Evolutionary conservation across 768 basidiomycete species (phyloP), one percentile per base, ranked within the genome.

Genomic region (Suillus spraguei): DNA sequence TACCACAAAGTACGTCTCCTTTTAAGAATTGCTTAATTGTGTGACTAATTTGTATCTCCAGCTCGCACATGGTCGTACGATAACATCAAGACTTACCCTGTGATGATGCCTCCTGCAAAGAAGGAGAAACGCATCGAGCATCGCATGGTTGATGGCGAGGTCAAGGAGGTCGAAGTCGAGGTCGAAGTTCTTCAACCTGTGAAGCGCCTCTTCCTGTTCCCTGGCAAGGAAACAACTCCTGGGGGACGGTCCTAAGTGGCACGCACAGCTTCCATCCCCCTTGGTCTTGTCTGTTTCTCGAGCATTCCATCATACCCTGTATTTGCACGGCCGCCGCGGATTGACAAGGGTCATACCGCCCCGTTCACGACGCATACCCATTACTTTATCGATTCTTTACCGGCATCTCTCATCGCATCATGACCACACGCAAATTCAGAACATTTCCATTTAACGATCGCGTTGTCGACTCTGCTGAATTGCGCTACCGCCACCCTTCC

Each of bases 21-120:
- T 16, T 24, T 50, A 46, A 42, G 33, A 53, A 39, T 64, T 24
- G 32, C 44, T 11, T 61, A 35, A 38, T 17, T 6, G 6, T 41
- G 17, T 41, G 39, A 10, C 71, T 66, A 39, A 71, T 46, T 14
- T 0, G 8, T 22, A n/a, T 36, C 54, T 47, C 24, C 63, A 90
- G 89, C 78, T 14, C 87, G 88, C 35, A 86, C 90, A 3, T 91
- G 88, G 89, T 90, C 89, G 2, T 91, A 91, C 69, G 89, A 90
- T 68, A 88, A 88, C 66, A 73, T 89, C 65, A 83, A 81, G 70
- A 89, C 87, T 4, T 92, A 91, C 67, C 85, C 87, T 17, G 77
- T 85, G 64, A 79, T 75, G 74, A 72, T 72, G 64, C 76, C 83
- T 42, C 85, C 83, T n/a, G 76, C 79, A 50, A 81, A 81, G 76